A percentile compares a stretch with the other conserved stretches of the same genome.
Evolutionary conservation across 106 monocot genomes (phyloP).

Genomic region (Dendrobium nobile): DNA sequence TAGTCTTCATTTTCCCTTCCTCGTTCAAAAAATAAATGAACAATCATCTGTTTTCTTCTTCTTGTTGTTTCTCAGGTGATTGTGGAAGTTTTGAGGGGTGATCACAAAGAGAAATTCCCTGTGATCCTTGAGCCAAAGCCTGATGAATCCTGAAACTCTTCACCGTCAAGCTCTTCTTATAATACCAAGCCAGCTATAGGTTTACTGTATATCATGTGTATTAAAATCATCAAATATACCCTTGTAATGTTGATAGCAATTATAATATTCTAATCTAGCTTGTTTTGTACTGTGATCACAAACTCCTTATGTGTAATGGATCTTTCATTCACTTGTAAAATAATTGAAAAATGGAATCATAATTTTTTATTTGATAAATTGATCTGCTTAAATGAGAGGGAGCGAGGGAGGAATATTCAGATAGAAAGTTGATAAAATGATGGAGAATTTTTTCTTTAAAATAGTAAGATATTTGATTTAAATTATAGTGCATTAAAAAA

Average conservation of each 20-base stretch:
- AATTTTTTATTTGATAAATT: no score
- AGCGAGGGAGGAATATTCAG: no score
- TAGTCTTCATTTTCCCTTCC: background rate
- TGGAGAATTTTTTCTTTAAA: no score
- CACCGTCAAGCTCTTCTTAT: background rate
- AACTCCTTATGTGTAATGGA: no score
- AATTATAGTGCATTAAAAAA: no score
- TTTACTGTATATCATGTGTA: background rate
- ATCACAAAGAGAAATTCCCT: conserved; percentile 89
- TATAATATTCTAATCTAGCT: background rate
- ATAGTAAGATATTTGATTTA: no score
- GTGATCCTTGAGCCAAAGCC: conserved; percentile 93
- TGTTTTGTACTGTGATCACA: no score
- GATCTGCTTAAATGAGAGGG: no score
- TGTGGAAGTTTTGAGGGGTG: conserved; percentile 80
- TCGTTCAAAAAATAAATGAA: no score
- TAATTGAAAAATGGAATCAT: no score
- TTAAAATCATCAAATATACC: background rate
- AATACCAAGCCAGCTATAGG: background rate
- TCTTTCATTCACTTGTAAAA: no score
- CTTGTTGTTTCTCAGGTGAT: conserved; percentile 36
- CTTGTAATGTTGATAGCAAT: background rate
- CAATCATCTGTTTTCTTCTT: background rate
- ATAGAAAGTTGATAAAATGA: no score
- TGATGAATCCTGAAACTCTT: conserved; percentile 46